Evolutionary conservation across 805 yeast genomes (phyloP), one percentile per base, ranked within the genome.

Genomic region (Saturnispora dispora): DNA sequence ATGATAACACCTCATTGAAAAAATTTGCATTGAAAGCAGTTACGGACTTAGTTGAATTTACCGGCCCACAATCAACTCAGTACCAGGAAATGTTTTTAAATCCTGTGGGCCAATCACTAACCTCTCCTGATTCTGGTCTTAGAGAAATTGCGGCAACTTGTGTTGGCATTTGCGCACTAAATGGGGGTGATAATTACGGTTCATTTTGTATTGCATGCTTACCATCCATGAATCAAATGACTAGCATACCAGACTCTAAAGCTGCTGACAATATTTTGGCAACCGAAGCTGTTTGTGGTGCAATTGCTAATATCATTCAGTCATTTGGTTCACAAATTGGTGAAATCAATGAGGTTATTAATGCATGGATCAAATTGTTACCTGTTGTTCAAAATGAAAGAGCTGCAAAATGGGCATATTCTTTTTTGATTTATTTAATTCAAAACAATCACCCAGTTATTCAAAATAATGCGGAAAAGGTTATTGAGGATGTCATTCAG

Each of bases 111-210:
- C 83, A 81, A 50, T 76, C 85, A 2, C 69, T 90, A 47, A 74
- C 82, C 2, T 76, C 83, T 11, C 71, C 86, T 8, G 81, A 81
- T 47, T 80, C 95, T 3, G 73, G 81, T 5, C 74, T 90, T 36
- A 83, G 97, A 59, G 97, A 93, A 71, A 87, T 88, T 11, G 90
- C 96, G 3, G 80, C 93, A 0, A 84, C 82, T 60, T 79, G 86
- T 36, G 79, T 90, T 52, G 98, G 99, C 28, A 82, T 79, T 22
- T 84, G 93, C 54, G 96, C 96, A 2, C 89, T 85, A 64, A 73
- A 75, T 57, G 95, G 96, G 7, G 88, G 91, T 13, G 64, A 69
- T 3, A 63, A 71, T 2, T 87, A 82, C 63, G 74, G 74, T 22
- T 82, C 83, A 33, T 77, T 84, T 51, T 78, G 85, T 49, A 64